Conservation (phyloP, 257 asterid species). For the Solanum virginianum region DNA sequence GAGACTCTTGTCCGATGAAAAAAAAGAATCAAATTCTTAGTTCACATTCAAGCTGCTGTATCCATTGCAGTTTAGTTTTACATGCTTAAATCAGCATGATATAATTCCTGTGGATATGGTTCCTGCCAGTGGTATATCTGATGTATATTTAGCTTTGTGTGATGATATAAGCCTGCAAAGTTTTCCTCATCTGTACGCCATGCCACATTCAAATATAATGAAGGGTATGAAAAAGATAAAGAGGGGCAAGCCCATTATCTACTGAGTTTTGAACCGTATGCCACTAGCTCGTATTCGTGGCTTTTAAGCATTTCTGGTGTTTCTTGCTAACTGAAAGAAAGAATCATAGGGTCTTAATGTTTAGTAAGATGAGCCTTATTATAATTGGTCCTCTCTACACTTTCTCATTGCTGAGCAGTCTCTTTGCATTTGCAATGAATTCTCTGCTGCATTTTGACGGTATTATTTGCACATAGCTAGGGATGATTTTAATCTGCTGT, state of each 20-base stretch:
- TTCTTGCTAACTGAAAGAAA: background rate
- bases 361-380: background rate
- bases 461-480: background rate
- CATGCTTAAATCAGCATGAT: background rate
- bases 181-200: background rate
- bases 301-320: background rate
- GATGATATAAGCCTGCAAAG: background rate
- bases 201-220: background rate
- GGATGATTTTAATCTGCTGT: background rate
- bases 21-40: background rate
- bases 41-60: background rate
- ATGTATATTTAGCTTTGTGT: background rate
- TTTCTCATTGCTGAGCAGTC: background rate
- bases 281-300: background rate
- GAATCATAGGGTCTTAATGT: background rate
- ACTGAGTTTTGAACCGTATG: background rate
- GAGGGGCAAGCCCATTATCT: background rate
- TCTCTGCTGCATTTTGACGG: background rate
- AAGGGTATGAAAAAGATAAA: background rate
- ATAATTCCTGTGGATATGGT: background rate
- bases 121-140: background rate
- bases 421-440: background rate
- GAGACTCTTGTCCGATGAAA: background rate
- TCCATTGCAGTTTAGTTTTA: background rate
- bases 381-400: background rate